These are phyloP conservation scores for Candida xyloterini DNA, from an alignment of 805 yeast species.

Conservation along the genomic window DNA sequence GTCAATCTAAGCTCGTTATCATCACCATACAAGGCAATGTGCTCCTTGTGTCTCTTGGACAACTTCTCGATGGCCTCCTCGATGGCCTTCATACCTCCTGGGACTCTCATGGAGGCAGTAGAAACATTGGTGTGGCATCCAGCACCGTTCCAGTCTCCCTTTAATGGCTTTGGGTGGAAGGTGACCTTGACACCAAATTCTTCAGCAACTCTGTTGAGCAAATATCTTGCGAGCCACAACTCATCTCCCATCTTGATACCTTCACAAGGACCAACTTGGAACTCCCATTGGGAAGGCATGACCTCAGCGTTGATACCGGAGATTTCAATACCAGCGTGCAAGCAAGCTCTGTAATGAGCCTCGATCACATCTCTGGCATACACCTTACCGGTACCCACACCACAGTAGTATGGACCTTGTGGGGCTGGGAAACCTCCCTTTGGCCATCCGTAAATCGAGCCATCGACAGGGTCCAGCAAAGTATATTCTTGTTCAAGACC, in stretches of 20 bases:
- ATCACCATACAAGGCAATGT: slow-evolving; percentile 90
- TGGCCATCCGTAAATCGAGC: slow-evolving; percentile 97
- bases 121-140: slow-evolving; percentile 99
- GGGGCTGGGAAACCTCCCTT: slow-evolving; percentile 99
- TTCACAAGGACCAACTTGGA: slow-evolving; percentile 97
- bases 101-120: slow-evolving; percentile 82
- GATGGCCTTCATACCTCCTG: slow-evolving; percentile 95
- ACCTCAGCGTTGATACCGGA: slow-evolving; percentile 99
- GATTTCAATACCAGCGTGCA: slow-evolving; percentile 84
- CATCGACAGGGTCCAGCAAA: slow-evolving; percentile 78
- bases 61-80: slow-evolving; percentile 91
- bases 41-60: slow-evolving; percentile 95
- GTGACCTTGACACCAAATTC: slow-evolving; percentile 98
- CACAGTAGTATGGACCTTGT: slow-evolving; percentile 99
- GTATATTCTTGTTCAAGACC: slow-evolving; percentile 99
- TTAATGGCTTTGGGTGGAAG: slow-evolving; percentile 98
- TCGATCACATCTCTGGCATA: slow-evolving; percentile 97
- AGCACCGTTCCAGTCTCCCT: slow-evolving; percentile 99
- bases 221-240: slow-evolving; percentile 93
- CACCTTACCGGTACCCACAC: slow-evolving; percentile 98
- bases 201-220: slow-evolving; percentile 93
- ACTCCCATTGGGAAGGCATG: slow-evolving; percentile 99
- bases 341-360: slow-evolving; percentile 98
- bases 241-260: slow-evolving; percentile 98
- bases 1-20: slow-evolving; percentile 95